phyloP scores from a whole-genome alignment of 495 filamentous ascomycete genomes.

The Lentithecium fluviatile region DNA sequence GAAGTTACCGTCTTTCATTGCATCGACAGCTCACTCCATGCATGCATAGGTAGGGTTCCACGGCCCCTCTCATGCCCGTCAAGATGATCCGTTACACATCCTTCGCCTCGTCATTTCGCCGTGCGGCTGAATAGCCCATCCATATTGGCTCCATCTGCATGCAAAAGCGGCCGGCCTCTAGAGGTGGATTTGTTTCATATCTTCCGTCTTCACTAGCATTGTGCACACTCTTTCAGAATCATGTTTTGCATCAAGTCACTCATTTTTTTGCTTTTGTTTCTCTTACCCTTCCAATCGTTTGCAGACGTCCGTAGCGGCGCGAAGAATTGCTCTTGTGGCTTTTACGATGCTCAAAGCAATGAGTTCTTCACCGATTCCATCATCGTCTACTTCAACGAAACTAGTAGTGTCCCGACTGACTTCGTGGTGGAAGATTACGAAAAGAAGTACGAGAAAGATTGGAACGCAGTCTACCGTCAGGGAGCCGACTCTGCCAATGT shows the following conservation, averaged over 20 bases:
- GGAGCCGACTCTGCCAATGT: slow-evolving; percentile 41
- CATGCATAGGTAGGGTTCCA: too few species aligned
- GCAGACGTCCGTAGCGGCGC: slow-evolving; percentile 10
- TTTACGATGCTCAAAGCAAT: slow-evolving; percentile 37
- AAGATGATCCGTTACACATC: too few species aligned
- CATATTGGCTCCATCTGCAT: not conserved
- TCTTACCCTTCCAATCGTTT: slow-evolving; percentile 11
- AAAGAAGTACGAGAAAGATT: slow-evolving; percentile 44
- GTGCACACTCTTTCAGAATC: slow-evolving; percentile 21
- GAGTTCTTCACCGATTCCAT: slow-evolving; percentile 45
- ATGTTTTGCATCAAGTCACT: slow-evolving; percentile 6
- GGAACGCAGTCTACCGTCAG: slow-evolving; percentile 43
- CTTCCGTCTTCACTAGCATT: not conserved
- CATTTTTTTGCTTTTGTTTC: slow-evolving; percentile 8
- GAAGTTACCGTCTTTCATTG: too few species aligned
- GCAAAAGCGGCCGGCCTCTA: not conserved
- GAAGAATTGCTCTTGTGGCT: slow-evolving; percentile 44
- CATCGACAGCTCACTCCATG: too few species aligned
- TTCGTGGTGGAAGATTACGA: slow-evolving; percentile 39
- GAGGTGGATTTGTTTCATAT: not conserved
- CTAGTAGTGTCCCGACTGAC: slow-evolving; percentile 34
- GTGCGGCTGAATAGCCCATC: not conserved
- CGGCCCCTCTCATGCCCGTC: too few species aligned
- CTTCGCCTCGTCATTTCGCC: not conserved
- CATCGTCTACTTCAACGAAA: slow-evolving; percentile 50